phyloP scores from a whole-genome alignment of 2,329 filamentous ascomycete genomes.

The Colletotrichum sp. region DNA sequence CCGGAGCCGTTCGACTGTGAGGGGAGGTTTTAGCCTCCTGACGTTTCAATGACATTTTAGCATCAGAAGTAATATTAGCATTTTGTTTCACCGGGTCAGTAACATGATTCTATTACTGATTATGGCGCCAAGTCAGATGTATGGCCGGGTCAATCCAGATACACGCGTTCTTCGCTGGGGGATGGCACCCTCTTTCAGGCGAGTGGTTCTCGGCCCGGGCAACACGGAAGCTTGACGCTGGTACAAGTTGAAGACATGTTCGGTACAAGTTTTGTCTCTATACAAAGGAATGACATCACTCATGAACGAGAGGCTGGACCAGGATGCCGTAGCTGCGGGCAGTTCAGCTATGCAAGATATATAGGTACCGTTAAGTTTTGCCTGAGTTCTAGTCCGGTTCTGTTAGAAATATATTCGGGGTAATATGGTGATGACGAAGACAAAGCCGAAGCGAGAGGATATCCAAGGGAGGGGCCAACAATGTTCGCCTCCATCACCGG shows the following conservation, averaged over 20 bases:
- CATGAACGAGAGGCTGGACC: too few species aligned
- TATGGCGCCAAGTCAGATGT: not conserved
- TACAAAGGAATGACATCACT: not conserved
- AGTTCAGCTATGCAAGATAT: not conserved
- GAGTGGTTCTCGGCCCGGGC: not conserved
- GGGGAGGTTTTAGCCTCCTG: not conserved
- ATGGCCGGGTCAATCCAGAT: not conserved
- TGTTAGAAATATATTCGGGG: not conserved
- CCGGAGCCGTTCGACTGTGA: not conserved
- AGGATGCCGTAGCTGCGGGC: not conserved
- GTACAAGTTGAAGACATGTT: not conserved
- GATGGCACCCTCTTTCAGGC: not conserved
- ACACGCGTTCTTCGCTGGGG: not conserved
- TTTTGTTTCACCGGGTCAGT: not conserved
- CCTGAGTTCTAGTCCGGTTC: not conserved
- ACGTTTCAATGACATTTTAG: not conserved
- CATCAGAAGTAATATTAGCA: not conserved
- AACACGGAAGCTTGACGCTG: not conserved
- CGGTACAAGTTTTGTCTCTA: not conserved
- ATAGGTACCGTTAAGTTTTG: not conserved
- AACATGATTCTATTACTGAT: not conserved
- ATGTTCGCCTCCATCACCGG: not conserved
- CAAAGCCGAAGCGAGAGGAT: fast-evolving
- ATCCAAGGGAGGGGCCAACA: fast-evolving
- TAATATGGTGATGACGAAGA: not conserved